A percentile compares a stretch with the other conserved stretches of the same genome.
phyloP scores from a whole-genome alignment of 208 protist species.

The Leishmania braziliensis region DNA sequence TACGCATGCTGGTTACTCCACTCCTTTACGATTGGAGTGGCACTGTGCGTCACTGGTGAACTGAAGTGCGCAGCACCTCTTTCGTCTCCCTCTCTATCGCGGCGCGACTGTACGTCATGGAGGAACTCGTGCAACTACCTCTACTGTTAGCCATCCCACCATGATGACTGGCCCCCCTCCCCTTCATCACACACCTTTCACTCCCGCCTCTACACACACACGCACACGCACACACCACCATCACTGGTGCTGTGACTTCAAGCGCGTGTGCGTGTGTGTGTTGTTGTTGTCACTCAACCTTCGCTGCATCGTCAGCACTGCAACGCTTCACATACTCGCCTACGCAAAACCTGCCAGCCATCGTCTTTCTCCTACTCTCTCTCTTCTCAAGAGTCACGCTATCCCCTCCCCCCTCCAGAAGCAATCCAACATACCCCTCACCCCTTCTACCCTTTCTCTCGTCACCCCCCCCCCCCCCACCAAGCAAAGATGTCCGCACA shows the following conservation, averaged over 20 bases:
- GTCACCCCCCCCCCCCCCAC: background rate
- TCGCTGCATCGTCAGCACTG: background rate
- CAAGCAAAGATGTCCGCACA: constrained; percentile 1
- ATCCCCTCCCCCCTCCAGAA: background rate
- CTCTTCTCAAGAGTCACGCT: background rate
- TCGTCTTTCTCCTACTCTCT: background rate
- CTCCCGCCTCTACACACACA: background rate
- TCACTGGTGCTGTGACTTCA: background rate
- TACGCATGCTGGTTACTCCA: background rate
- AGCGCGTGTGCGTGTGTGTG: background rate
- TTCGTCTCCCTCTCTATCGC: background rate
- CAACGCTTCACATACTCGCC: background rate
- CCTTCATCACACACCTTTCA: background rate
- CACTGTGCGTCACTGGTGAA: background rate
- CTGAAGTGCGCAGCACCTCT: background rate
- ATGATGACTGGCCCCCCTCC: background rate
- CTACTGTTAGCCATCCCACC: background rate
- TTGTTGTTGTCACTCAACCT: background rate
- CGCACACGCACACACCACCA: no score
- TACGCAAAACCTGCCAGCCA: constrained; percentile 9
- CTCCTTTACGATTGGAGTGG: background rate
- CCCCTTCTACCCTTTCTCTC: background rate
- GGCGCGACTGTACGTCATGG: background rate
- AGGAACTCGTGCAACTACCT: background rate
- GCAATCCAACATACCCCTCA: background rate